Evolutionary conservation across 352 stramenopile genomes (phyloP).

Genomic region (Globisporangium lucens): DNA sequence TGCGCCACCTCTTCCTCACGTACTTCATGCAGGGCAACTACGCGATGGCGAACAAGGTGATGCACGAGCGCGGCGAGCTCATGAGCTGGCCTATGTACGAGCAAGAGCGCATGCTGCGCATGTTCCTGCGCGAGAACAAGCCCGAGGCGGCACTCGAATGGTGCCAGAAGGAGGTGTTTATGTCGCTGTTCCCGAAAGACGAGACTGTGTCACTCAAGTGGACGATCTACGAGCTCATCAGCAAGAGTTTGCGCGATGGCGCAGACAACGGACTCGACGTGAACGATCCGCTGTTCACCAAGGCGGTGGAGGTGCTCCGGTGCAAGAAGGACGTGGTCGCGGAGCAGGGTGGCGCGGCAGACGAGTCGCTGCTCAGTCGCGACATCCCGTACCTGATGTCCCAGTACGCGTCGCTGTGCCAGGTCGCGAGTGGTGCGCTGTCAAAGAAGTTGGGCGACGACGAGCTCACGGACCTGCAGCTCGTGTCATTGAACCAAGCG

Average conservation of each 20-base stretch:
- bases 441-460: constrained; percentile 21
- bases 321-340: constrained; percentile 56
- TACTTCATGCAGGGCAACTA: constrained; percentile 69
- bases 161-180: constrained; percentile 60
- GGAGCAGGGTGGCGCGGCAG: constrained; percentile 27
- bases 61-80: constrained; percentile 65
- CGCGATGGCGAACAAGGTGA: constrained; percentile 38
- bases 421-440: constrained; percentile 43
- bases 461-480: constrained; percentile 39
- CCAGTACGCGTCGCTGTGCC: constrained; percentile 61
- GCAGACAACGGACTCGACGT: constrained; percentile 34
- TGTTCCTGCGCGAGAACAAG: constrained; percentile 55
- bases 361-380: constrained; percentile 49
- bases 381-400: constrained; percentile 72
- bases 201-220: constrained; percentile 64
- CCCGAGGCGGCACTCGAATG: constrained; percentile 41
- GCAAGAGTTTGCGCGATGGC: constrained; percentile 42
- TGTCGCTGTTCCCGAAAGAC: constrained; percentile 50
- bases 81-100: constrained; percentile 70
- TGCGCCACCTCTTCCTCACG: constrained; percentile 60
- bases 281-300: constrained; percentile 57
- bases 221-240: constrained; percentile 68
- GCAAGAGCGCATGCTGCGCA: constrained; percentile 65
- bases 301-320: constrained; percentile 52
- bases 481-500: constrained; percentile 53